Percentiles rank a stretch among this genome's conserved stretches.
Conservation (phyloP, 352 stramenopile species). For the Globisporangium nunn region DNA sequence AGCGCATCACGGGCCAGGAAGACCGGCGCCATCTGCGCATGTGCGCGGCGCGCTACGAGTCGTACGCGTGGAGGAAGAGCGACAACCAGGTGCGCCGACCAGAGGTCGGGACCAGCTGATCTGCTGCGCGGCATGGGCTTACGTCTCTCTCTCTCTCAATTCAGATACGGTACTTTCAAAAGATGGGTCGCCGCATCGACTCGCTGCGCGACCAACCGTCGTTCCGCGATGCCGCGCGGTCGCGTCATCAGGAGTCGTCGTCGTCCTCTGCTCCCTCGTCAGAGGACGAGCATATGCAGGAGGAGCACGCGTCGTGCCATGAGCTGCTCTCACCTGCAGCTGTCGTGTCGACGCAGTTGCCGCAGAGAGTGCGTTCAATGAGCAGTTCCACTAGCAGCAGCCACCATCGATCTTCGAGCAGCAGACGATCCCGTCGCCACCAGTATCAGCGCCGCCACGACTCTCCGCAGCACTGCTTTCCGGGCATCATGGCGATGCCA, state of each 20-base stretch:
- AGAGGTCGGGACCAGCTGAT: no score
- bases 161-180: constrained; percentile 56
- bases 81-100: constrained; percentile 32
- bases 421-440: constrained; percentile 4
- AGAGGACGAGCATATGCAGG: constrained; percentile 4
- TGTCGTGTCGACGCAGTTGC: not conserved
- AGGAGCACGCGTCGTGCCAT: constrained; percentile 1
- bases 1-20: constrained; percentile 47
- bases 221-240: constrained; percentile 14
- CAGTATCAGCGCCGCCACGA: not conserved
- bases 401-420: constrained; percentile 13
- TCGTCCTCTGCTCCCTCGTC: not conserved
- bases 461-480: not conserved
- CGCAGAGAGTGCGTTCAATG: not conserved
- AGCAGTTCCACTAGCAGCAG: constrained; percentile 7
- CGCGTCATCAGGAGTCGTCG: constrained; percentile 1
- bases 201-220: constrained; percentile 50
- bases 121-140: not conserved
- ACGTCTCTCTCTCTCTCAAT: not conserved
- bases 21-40: constrained; percentile 46
- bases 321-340: constrained; percentile 1
- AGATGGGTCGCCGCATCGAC: constrained; percentile 57
- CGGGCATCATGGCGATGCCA: not conserved
- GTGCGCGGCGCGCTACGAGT: constrained; percentile 61
- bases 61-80: constrained; percentile 65